Evolutionary conservation across 371 early-diverging fungal species (phyloP), one percentile per base, ranked within the genome.

Genomic region (Saksenaea oblongispora): DNA sequence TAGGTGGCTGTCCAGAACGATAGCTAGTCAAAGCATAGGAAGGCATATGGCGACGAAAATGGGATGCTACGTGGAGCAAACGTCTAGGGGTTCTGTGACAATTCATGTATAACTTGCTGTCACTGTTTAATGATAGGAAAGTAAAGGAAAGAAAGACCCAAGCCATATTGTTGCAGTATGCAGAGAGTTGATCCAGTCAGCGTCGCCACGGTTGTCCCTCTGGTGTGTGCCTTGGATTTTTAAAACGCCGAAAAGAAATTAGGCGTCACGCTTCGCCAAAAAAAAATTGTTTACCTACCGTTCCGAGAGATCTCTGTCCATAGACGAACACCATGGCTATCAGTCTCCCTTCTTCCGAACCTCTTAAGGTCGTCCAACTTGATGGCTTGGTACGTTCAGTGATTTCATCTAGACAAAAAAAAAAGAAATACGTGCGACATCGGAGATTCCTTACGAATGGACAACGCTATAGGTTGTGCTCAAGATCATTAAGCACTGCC

Each of bases 401-500:
- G 10, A 10, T 22, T 4, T 11, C 8, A 8, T 18, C 9, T 26
- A n/a, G 22, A 47, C 10, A 22, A 47, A 22, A 22, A 11, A 9
- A 22, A 47, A n/a, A 17, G 51, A 18, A 39, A n/a, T 47, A 39
- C n/a, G 39, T 11, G 11, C 39, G n/a, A n/a, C 39, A 39, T 39
- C 39, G 39, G 39, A n/a, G 11, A 14, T 39, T 11, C 11, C 11
- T 39, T 39, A n/a, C 39, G 11, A 11, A 39, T 41, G 42, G 14
- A 41, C 18, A 17, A 41, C 14, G 18, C 18, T 47, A 18, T 72
- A 89, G 90, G 94, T 90, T 64, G 89, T 95, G 34, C 82, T 97
- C 62, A 95, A 97, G 84, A 96, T 98, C 78, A 87, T 93, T 73
- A 97, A 98, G 85, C 97, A 97, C 81, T 90, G 94, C 77, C 88